Evolutionary conservation across 257 asterid genomes (phyloP).

Genomic region (Fraxinus cuspidata): DNA sequence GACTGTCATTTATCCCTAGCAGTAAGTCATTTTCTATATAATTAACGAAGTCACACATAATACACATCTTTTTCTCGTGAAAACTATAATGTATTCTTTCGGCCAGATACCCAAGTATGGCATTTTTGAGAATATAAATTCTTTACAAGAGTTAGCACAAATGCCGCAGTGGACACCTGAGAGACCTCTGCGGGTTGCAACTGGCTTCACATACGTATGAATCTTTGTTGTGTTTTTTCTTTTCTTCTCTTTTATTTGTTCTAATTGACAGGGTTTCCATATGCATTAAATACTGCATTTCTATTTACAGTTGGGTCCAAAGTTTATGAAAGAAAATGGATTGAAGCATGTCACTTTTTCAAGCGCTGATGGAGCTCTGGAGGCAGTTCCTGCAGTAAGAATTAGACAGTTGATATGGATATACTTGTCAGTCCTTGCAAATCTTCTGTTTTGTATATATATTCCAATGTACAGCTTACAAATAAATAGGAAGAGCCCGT

Average conservation of each 20-base stretch:
- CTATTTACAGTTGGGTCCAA: slow-evolving; percentile 75
- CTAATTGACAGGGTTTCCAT: slow-evolving; percentile 2
- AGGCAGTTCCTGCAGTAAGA: slow-evolving; percentile 96
- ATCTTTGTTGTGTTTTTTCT: slow-evolving; percentile 7
- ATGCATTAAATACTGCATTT: slow-evolving; percentile 14
- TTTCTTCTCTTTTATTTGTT: slow-evolving; percentile 2
- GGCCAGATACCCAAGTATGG: slow-evolving; percentile 93
- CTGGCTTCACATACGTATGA: slow-evolving; percentile 87
- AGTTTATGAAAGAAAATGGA: slow-evolving; percentile 84
- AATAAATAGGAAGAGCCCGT: too few species aligned
- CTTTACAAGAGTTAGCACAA: slow-evolving; percentile 76
- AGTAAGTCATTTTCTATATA: slow-evolving; percentile 46
- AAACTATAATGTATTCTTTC: slow-evolving; percentile 16
- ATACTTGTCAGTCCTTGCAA: too few species aligned
- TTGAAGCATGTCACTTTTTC: slow-evolving; percentile 73
- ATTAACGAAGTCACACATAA: background rate
- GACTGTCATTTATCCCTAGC: slow-evolving; percentile 93
- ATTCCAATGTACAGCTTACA: too few species aligned
- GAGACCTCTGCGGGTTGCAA: slow-evolving; percentile 91
- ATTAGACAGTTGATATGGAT: slow-evolving; percentile 5
- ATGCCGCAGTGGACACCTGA: slow-evolving; percentile 97
- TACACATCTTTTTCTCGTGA: slow-evolving; percentile 5
- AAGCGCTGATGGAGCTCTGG: slow-evolving; percentile 97
- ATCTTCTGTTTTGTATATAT: too few species aligned
- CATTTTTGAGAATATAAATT: slow-evolving; percentile 85